Base-by-base conservation (phyloP, 2,329 filamentous ascomycete genomes). In the Penicillium corylophilum region DNA sequence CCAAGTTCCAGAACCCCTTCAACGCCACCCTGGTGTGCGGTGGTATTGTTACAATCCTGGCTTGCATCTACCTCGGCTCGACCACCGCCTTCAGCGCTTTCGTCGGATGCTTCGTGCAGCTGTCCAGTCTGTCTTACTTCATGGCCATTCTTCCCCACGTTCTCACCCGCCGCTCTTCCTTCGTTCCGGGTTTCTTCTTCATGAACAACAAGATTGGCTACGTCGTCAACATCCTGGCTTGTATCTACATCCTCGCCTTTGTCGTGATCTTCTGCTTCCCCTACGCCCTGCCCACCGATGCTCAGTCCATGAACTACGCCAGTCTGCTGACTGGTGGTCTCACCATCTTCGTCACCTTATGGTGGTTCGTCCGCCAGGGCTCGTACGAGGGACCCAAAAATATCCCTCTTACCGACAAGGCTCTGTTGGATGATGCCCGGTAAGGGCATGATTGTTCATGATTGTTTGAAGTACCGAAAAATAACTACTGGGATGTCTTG, bases 251-350 rank as follows among this genome's bases (percentile, higher is more conserved):
- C 48, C 61, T 76, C 1, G 69, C 82, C 18, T 84, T 84, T 57
- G 74, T 81, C 47, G 71, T 82, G n/a, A 78, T 85, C 51, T 85
- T 81, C 68, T 83, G 80, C 62, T 84, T 85, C 71, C 82, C 80
- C 0, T 80, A 74, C 53, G 64, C 69, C 1, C 57, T 80, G 44
- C 75, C 78, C 10, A 73, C 76, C 5, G 64, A 73, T 50, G 74
- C 75, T 2, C 63, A 66, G 28, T 72, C 67, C 3, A 82, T 83
- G 80, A 83, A 82, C 58, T 82, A 82, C 61, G 72, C 75, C 12
- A 77, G 72, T 57, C 60, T 82, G 40, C 77, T 82, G 56, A 78
- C 76, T 1, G 79, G 78, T 12, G 80, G 78, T 1, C 66, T 81
- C 54, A 79, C 77, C 0, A 68, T 80, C 10, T 72, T 82, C 35